A percentile compares a stretch with the other conserved stretches of the same genome.
phyloP scores from a whole-genome alignment of 129 eudicot species.

The Silybum marianum region DNA sequence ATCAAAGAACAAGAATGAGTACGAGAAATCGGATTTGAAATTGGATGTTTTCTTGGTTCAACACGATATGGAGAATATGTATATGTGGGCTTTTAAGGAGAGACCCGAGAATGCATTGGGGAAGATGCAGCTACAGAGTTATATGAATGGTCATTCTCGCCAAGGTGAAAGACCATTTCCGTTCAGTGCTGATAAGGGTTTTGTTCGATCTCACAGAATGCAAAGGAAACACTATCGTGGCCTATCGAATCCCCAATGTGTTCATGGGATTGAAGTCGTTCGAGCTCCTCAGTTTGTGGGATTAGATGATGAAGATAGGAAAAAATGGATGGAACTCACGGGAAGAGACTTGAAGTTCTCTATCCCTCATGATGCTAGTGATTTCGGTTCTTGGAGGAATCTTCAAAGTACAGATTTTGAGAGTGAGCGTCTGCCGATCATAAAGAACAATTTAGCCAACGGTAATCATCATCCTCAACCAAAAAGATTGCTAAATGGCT shows the following conservation, averaged over 20 bases:
- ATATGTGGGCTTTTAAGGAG: slow-evolving; percentile 60
- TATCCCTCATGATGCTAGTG: slow-evolving; percentile 56
- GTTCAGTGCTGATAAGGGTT: slow-evolving; percentile 48
- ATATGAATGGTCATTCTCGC: slow-evolving; percentile 60
- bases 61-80: slow-evolving; percentile 62
- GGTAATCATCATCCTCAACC: slow-evolving; percentile 29
- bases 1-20: slow-evolving; percentile 39
- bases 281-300: slow-evolving; percentile 45
- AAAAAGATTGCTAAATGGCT: slow-evolving; percentile 47
- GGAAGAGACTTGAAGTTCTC: slow-evolving; percentile 49
- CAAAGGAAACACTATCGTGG: slow-evolving; percentile 63
- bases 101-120: slow-evolving; percentile 26
- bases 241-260: slow-evolving; percentile 62
- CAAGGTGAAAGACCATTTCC: slow-evolving; percentile 54
- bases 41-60: slow-evolving; percentile 55
- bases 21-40: slow-evolving; percentile 50
- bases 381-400: slow-evolving; percentile 55
- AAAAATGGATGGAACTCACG: slow-evolving; percentile 55
- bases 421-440: slow-evolving; percentile 40
- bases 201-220: slow-evolving; percentile 57
- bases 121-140: slow-evolving; percentile 61
- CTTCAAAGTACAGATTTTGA: slow-evolving; percentile 45
- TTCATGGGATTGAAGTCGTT: slow-evolving; percentile 59
- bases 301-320: slow-evolving; percentile 46
- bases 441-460: slow-evolving; percentile 35